phyloP scores from a whole-genome alignment of 2,329 filamentous ascomycete genomes.

The Sporothrix protearum region DNA sequence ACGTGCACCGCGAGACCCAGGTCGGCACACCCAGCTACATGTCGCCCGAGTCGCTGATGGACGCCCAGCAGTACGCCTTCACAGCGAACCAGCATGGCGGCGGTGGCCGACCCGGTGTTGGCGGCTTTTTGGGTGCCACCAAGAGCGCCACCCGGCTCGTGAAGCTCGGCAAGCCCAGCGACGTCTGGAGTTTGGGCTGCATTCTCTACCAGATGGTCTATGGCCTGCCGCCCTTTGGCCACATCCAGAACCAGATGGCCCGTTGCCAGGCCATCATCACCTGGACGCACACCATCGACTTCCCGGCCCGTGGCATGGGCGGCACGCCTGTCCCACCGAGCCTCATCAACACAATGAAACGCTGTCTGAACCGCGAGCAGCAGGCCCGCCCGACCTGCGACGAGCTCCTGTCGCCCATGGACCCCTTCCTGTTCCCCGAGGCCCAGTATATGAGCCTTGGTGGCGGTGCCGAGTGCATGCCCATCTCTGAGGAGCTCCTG shows the following conservation, averaged over 20 bases:
- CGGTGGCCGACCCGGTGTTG: slow-evolving; percentile 34
- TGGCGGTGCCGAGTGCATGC: slow-evolving; percentile 45
- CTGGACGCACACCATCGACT: slow-evolving; percentile 69
- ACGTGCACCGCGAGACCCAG: slow-evolving; percentile 92
- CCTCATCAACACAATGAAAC: slow-evolving; percentile 58
- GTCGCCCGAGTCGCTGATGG: slow-evolving; percentile 90
- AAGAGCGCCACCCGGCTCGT: slow-evolving; percentile 68
- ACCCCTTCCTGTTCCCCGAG: slow-evolving; percentile 62
- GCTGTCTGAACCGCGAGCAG: slow-evolving; percentile 61
- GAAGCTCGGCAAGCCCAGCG: slow-evolving; percentile 92
- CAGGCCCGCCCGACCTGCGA: slow-evolving; percentile 61
- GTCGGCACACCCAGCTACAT: slow-evolving; percentile 98
- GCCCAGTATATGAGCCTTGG: slow-evolving; percentile 35
- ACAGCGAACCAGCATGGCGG: slow-evolving; percentile 42
- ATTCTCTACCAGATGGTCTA: slow-evolving; percentile 99
- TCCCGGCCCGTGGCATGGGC: slow-evolving; percentile 65
- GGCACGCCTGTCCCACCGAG: slow-evolving; percentile 57
- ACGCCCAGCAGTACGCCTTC: slow-evolving; percentile 60
- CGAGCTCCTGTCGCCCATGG: slow-evolving; percentile 56
- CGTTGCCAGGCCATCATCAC: slow-evolving; percentile 85
- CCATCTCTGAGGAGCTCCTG: slow-evolving; percentile 60
- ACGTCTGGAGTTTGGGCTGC: slow-evolving; percentile 94
- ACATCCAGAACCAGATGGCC: slow-evolving; percentile 82
- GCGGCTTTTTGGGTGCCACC: slow-evolving; percentile 30
- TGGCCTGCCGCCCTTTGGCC: slow-evolving; percentile 89